These are phyloP conservation scores for Pistacia vera DNA, from an alignment of 345 rosid species.

Conservation along the genomic window DNA sequence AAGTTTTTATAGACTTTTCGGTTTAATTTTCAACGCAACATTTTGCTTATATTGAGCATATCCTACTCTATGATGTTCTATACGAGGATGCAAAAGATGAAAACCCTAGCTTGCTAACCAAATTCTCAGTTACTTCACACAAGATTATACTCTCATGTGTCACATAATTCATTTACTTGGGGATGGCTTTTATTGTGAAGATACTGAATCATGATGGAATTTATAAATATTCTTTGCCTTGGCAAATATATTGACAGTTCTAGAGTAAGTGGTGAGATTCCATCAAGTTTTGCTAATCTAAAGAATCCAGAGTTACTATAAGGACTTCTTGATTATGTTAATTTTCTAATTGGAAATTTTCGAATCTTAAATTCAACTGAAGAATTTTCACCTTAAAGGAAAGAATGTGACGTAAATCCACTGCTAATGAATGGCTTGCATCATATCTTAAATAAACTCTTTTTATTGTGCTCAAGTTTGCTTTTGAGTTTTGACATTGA, in stretches of 20 bases:
- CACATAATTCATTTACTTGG: too few relatives aligned
- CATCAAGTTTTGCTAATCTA: constrained; percentile 47
- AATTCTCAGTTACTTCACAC: too few relatives aligned
- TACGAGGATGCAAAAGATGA: too few relatives aligned
- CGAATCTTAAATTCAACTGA: too few relatives aligned
- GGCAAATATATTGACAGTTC: constrained; percentile 52
- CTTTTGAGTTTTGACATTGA: constrained; percentile 40
- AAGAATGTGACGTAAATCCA: not conserved
- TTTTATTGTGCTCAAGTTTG: constrained; percentile 46
- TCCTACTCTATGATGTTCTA: too few relatives aligned
- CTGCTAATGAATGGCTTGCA: not conserved
- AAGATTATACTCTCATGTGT: too few relatives aligned
- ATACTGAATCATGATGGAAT: not conserved
- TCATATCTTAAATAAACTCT: not conserved
- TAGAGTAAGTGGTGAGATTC: constrained; percentile 61
- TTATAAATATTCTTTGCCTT: constrained; percentile 1
- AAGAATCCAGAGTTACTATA: constrained; percentile 27
- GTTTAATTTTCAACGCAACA: not conserved
- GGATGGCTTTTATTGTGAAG: too few relatives aligned
- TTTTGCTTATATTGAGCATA: too few relatives aligned
- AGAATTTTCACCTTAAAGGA: too few relatives aligned
- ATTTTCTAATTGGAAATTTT: too few relatives aligned
- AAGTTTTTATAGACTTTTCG: constrained; percentile 26
- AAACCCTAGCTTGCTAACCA: too few relatives aligned
- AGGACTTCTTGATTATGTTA: constrained; percentile 17